phyloP scores from a whole-genome alignment of 148 eudicot species.

The Camellia lanceoleosa region DNA sequence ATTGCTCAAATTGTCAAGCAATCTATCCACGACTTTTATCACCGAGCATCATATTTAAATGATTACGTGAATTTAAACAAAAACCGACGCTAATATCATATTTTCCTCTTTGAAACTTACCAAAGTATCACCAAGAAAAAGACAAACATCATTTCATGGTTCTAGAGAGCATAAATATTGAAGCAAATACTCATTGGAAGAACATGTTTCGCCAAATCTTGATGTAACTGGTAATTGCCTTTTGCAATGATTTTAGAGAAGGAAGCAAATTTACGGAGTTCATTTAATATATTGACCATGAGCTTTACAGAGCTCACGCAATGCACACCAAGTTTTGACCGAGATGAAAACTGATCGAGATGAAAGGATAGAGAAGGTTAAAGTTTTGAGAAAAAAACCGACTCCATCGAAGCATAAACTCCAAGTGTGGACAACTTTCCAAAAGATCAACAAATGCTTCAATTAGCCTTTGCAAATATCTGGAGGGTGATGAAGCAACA shows the following conservation, averaged over 20 bases:
- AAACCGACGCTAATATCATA: neutral
- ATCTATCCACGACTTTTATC: neutral
- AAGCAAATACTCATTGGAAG: slow-evolving; percentile 87
- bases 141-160: slow-evolving; percentile 29
- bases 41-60: neutral
- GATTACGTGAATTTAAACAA: neutral
- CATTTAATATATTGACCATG: slow-evolving; percentile 77
- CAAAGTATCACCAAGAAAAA: neutral
- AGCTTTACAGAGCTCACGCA: slow-evolving; percentile 80
- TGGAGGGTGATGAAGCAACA: slow-evolving; percentile 73
- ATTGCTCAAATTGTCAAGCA: neutral
- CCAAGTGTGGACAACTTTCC: slow-evolving; percentile 80
- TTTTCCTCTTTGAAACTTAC: neutral
- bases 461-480: slow-evolving; percentile 76
- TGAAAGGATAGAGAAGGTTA: neutral
- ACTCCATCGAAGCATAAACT: slow-evolving; percentile 88
- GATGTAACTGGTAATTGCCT: slow-evolving; percentile 81
- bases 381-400: slow-evolving; percentile 47
- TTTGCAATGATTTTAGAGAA: slow-evolving; percentile 83
- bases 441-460: slow-evolving; percentile 85
- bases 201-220: slow-evolving; percentile 93
- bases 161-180: slow-evolving; percentile 72
- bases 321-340: slow-evolving; percentile 1
- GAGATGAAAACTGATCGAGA: neutral
- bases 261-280: slow-evolving; percentile 81